Percentiles rank a stretch among this genome's conserved stretches.
phyloP scores from a whole-genome alignment of 495 filamentous ascomycete species.

The Glutinoglossum americanum region DNA sequence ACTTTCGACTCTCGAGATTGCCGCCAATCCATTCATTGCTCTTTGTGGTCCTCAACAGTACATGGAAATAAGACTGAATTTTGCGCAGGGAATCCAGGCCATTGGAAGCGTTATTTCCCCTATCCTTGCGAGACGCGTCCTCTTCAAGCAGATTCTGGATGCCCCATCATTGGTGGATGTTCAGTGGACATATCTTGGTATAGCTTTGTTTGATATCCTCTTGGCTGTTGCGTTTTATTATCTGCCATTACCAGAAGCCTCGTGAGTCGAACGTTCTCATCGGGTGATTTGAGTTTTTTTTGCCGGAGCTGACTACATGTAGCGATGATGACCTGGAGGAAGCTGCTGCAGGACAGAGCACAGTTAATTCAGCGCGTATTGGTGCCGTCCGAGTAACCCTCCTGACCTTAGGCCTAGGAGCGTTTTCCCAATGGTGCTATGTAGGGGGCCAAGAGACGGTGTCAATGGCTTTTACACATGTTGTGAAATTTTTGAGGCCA shows the following conservation, averaged over 20 bases:
- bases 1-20: slow-evolving; percentile 38
- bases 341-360: slow-evolving; percentile 27
- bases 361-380: slow-evolving; percentile 27
- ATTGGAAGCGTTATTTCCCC: slow-evolving; percentile 40
- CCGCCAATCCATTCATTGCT: slow-evolving; percentile 45
- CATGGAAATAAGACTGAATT: slow-evolving; percentile 39
- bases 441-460: slow-evolving; percentile 43
- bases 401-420: slow-evolving; percentile 32
- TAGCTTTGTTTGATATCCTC: slow-evolving; percentile 39
- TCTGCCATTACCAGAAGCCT: slow-evolving; percentile 42
- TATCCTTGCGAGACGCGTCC: slow-evolving; percentile 36
- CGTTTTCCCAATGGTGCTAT: slow-evolving; percentile 42
- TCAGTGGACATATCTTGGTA: slow-evolving; percentile 53
- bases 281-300: not conserved
- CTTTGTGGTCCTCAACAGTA: slow-evolving; percentile 47
- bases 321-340: slow-evolving; percentile 36
- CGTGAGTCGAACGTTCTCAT: slow-evolving; percentile 8
- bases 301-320: not conserved
- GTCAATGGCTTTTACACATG: slow-evolving; percentile 24
- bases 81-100: slow-evolving; percentile 48
- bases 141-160: slow-evolving; percentile 30
- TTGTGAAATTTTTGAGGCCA: slow-evolving; percentile 16
- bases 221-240: slow-evolving; percentile 45
- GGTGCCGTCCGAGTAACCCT: slow-evolving; percentile 28
- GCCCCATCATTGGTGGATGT: slow-evolving; percentile 38